These are phyloP conservation scores for Aspergillus homomorphus DNA, from an alignment of 495 filamentous ascomycete species.

Conservation along the genomic window DNA sequence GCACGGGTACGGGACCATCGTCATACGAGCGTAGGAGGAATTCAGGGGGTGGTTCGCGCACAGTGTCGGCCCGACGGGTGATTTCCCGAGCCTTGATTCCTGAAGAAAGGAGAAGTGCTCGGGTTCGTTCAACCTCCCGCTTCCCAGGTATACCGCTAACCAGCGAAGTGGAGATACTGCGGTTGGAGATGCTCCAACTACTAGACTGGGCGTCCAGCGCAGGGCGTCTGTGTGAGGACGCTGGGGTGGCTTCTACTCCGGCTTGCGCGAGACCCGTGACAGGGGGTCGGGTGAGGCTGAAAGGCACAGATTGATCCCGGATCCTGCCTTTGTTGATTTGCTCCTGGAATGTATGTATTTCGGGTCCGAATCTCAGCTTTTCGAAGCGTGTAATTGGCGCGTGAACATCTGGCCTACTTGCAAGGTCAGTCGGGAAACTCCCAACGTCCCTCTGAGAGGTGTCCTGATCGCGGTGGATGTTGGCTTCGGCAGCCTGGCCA, in stretches of 20 bases:
- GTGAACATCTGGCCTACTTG: conserved; percentile 12
- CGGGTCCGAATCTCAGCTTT: conserved; percentile 26
- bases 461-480: conserved; percentile 11
- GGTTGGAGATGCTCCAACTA: conserved; percentile 70
- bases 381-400: conserved; percentile 4
- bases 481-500: conserved; percentile 9
- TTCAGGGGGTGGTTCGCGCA: conserved; percentile 37
- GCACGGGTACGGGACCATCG: conserved; percentile 27
- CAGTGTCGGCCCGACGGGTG: conserved; percentile 56
- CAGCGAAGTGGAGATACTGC: conserved; percentile 37
- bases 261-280: conserved; percentile 47
- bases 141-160: conserved; percentile 41
- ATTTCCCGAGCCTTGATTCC: conserved; percentile 86
- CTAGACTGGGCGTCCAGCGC: conserved; percentile 27
- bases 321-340: conserved; percentile 27
- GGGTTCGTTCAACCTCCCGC: conserved; percentile 70
- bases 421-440: conserved; percentile 13
- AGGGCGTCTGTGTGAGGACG: conserved; percentile 21
- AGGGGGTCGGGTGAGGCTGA: conserved; percentile 37
- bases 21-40: conserved; percentile 36
- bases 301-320: conserved; percentile 32
- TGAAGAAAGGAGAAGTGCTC: conserved; percentile 71
- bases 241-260: conserved; percentile 33
- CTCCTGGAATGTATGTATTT: conserved; percentile 26
- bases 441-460: conserved; percentile 11